phyloP scores from a whole-genome alignment of 139 green algal species.

The Nannochloris sp. region DNA sequence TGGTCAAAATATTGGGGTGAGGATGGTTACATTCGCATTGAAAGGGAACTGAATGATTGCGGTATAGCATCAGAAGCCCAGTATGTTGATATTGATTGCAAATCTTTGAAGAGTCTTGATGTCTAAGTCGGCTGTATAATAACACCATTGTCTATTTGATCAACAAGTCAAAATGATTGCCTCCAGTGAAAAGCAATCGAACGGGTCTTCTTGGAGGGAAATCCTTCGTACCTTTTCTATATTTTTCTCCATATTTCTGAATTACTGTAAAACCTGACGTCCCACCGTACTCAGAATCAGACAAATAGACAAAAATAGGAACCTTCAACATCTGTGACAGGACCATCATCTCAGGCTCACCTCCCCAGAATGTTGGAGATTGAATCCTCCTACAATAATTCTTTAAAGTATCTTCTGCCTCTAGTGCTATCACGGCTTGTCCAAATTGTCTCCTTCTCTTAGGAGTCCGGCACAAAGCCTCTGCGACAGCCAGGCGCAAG shows the following conservation, averaged over 20 bases:
- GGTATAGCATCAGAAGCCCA: slow-evolving; percentile 39
- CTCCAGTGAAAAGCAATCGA: slow-evolving; percentile 36
- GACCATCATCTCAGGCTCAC: slow-evolving; percentile 56
- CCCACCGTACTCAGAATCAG: slow-evolving; percentile 8
- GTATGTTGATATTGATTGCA: slow-evolving; percentile 17
- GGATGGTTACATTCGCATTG: slow-evolving; percentile 41
- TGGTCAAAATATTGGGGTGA: slow-evolving; percentile 32
- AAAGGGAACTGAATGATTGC: slow-evolving; percentile 29
- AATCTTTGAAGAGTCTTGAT: slow-evolving; percentile 1
- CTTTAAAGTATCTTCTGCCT: slow-evolving; percentile 31
- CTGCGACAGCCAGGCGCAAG: slow-evolving; percentile 44
- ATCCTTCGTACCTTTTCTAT: slow-evolving; percentile 19
- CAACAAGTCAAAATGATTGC: slow-evolving; percentile 64
- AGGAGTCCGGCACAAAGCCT: slow-evolving; percentile 41
- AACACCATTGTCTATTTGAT: slow-evolving; percentile 21
- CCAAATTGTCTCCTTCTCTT: slow-evolving; percentile 39
- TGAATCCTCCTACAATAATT: slow-evolving; percentile 51
- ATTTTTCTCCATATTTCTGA: slow-evolving; percentile 49
- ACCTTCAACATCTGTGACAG: slow-evolving; percentile 44
- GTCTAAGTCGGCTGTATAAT: not conserved
- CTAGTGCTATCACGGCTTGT: slow-evolving; percentile 25
- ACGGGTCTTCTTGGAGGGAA: slow-evolving; percentile 21
- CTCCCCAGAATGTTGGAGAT: slow-evolving; percentile 49
- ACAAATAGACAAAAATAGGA: slow-evolving; percentile 41
- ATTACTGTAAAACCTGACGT: slow-evolving; percentile 30